Percentiles rank a stretch among this genome's conserved stretches.
These are phyloP conservation scores for Acrodontium crateriforme DNA, from an alignment of 2,329 filamentous ascomycete genomes.

Conservation along the genomic window DNA sequence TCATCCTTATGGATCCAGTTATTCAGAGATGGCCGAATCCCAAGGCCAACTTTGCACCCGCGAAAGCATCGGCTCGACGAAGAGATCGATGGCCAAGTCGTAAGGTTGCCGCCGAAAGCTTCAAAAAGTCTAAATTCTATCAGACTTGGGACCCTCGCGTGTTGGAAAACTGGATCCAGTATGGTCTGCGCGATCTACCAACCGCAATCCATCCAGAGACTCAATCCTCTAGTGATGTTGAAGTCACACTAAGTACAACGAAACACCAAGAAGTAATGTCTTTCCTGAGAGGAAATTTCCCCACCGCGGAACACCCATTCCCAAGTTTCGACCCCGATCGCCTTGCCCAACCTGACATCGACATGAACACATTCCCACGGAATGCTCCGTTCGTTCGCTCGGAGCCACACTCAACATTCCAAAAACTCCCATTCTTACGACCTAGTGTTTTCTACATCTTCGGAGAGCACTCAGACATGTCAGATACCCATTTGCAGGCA, in stretches of 20 bases:
- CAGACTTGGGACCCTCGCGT: constrained; percentile 67
- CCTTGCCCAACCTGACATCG: constrained; percentile 29
- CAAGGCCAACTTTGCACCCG: constrained; percentile 17
- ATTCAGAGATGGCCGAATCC: constrained; percentile 40
- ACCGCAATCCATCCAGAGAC: constrained; percentile 43
- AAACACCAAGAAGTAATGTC: constrained; percentile 3
- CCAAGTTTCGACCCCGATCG: constrained; percentile 23
- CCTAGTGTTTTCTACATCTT: constrained; percentile 58
- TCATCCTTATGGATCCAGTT: constrained; percentile 75
- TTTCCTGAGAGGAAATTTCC: constrained; percentile 27
- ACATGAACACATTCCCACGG: constrained; percentile 10
- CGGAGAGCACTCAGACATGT: constrained; percentile 44
- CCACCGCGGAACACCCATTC: constrained; percentile 8
- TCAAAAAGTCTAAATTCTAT: constrained; percentile 61
- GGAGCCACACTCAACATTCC: constrained; percentile 45
- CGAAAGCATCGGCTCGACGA: constrained; percentile 50
- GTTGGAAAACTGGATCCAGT: constrained; percentile 54
- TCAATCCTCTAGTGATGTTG: constrained; percentile 5
- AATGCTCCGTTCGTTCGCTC: constrained; percentile 50
- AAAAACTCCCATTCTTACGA: constrained; percentile 44
- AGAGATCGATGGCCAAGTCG: constrained; percentile 73
- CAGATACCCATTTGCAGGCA: constrained; percentile 34
- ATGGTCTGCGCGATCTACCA: constrained; percentile 58
- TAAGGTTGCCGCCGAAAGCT: constrained; percentile 45
- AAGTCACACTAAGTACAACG: constrained; percentile 4